Percentiles rank a stretch among this genome's conserved stretches.
phyloP scores from a whole-genome alignment of 2,329 filamentous ascomycete species.

The Neonectria coccinea region DNA sequence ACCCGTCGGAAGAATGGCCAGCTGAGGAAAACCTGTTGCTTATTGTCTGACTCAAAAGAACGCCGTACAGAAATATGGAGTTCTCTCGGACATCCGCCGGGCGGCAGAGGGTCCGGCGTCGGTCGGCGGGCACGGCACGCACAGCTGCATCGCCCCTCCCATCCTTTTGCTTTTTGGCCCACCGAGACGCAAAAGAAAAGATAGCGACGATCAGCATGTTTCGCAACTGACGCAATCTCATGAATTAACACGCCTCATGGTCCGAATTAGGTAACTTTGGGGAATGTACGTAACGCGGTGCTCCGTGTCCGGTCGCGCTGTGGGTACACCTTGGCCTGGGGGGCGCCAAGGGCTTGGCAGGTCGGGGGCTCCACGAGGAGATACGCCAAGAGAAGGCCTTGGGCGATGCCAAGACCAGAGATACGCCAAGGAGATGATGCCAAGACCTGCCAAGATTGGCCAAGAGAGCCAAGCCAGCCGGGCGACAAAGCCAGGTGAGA shows the following conservation, averaged over 20 bases:
- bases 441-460: not conserved
- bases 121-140: not conserved
- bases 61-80: not conserved
- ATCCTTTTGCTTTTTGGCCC: not conserved
- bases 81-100: not conserved
- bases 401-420: constrained; percentile 1
- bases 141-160: not conserved
- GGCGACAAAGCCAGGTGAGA: constrained; percentile 1
- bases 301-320: constrained; percentile 4
- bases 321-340: not conserved
- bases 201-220: not conserved
- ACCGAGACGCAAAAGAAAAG: not conserved
- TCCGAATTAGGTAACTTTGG: constrained; percentile 1
- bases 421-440: not conserved
- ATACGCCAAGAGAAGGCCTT: not conserved
- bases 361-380: not conserved
- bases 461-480: constrained; percentile 2
- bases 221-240: constrained; percentile 9
- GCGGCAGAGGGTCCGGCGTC: not conserved
- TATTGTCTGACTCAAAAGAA: not conserved
- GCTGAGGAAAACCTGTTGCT: not conserved
- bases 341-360: constrained; percentile 7
- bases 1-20: not conserved
- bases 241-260: not conserved
- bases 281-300: not conserved